phyloP scores from a whole-genome alignment of 2,329 filamentous ascomycete genomes.

The Fusarium miscanthi region DNA sequence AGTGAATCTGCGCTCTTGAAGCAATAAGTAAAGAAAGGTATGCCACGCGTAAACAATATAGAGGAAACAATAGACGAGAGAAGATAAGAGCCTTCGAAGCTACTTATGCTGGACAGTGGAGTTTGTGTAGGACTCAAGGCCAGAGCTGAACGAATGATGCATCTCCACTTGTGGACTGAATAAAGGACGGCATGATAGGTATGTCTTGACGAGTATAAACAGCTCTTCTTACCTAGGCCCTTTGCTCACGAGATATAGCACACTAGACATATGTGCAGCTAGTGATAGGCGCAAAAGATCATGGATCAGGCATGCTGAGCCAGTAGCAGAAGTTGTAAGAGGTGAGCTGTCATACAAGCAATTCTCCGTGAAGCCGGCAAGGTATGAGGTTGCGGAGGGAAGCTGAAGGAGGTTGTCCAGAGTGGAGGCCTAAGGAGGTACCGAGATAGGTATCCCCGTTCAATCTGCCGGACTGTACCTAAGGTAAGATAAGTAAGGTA shows the following conservation, averaged over 20 bases:
- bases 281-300: background rate
- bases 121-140: constrained; percentile 6
- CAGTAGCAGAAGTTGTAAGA: background rate
- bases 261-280: background rate
- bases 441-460: background rate
- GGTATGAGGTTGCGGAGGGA: constrained; percentile 3
- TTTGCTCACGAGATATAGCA: background rate
- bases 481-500: no score
- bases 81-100: constrained; percentile 21
- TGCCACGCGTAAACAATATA: constrained; percentile 16
- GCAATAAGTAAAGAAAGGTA: constrained; percentile 20
- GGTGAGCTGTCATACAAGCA: constrained; percentile 19
- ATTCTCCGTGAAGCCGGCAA: constrained; percentile 3
- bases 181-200: constrained; percentile 1
- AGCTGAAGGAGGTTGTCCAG: background rate
- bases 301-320: background rate
- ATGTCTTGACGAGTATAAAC: background rate
- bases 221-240: background rate
- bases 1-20: constrained; percentile 1
- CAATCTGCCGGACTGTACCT: background rate
- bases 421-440: background rate
- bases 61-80: constrained; percentile 19
- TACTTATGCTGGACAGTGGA: constrained; percentile 27
- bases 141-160: constrained; percentile 6
- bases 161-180: background rate